A percentile compares a stretch with the other conserved stretches of the same genome.
Conservation (phyloP, 805 yeast species). For the Pichia pseudocactophila region DNA sequence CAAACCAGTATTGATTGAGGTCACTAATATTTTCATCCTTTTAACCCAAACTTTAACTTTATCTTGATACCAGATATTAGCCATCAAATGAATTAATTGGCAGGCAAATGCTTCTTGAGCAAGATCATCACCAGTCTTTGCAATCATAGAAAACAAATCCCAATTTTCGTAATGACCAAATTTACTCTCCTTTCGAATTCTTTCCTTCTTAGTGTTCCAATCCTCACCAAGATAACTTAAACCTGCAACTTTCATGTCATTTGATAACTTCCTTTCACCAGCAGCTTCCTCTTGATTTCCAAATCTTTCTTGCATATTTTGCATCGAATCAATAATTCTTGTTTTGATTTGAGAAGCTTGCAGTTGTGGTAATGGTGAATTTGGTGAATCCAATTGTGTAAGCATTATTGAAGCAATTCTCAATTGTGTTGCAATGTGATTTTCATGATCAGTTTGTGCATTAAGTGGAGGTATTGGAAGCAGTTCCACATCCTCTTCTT, state of each 20-base stretch:
- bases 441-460: slow-evolving; percentile 20
- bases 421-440: slow-evolving; percentile 81
- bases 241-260: slow-evolving; percentile 83
- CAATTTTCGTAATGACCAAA: slow-evolving; percentile 85
- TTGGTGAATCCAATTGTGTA: slow-evolving; percentile 66
- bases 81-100: slow-evolving; percentile 80
- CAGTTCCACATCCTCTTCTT: slow-evolving; percentile 12
- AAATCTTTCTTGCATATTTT: slow-evolving; percentile 60
- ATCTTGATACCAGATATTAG: slow-evolving; percentile 70
- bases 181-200: slow-evolving; percentile 70
- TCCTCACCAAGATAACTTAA: slow-evolving; percentile 77
- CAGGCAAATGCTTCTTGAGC: slow-evolving; percentile 98
- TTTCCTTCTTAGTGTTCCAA: slow-evolving; percentile 73
- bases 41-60: slow-evolving; percentile 82
- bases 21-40: slow-evolving; percentile 82
- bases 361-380: slow-evolving; percentile 43
- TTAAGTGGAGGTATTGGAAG: slow-evolving; percentile 6
- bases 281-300: slow-evolving; percentile 59
- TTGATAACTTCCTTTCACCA: slow-evolving; percentile 87
- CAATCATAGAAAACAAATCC: slow-evolving; percentile 93
- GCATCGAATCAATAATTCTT: slow-evolving; percentile 64
- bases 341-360: slow-evolving; percentile 63
- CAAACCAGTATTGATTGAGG: slow-evolving; percentile 83
- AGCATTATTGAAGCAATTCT: slow-evolving; percentile 94
- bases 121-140: slow-evolving; percentile 91